Base-by-base conservation (phyloP, 192 early-diverging fungal genomes). In the Mortierella hygrophila region DNA sequence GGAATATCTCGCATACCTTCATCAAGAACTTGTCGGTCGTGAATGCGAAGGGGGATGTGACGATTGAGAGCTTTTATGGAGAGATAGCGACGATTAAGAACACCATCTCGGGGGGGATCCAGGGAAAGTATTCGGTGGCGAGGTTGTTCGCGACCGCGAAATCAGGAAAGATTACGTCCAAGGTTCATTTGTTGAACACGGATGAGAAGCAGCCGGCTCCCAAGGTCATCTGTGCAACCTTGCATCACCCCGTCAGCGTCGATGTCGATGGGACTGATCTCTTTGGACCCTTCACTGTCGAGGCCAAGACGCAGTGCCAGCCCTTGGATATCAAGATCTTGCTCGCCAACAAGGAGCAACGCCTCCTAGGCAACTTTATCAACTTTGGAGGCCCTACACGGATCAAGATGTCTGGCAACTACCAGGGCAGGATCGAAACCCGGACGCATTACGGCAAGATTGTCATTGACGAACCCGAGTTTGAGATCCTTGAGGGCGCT, bases 341-440 rank as follows among this genome's bases (percentile, higher is more conserved):
- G 23, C 42, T 86, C 13, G 84, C 84, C n/a, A 78, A 32, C 46
- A 68, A 75, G 11, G 65, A 81, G 1, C 84, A 86, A 41, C 49
- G 54, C 3, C 35, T 86, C 0, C 40, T 86, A 8, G 84, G 84
- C 32, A 86, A 86, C 84, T 86, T 86, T 81, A 86, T 86, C 63
- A 86, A 86, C 65, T 86, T 86, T 70, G 84, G 84, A 10, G 84
- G 75, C 6, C 75, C 84, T 7, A 78, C 76, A 7, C 47, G 57
- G 70, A 86, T 86, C 76, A 79, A 73, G 8, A 49, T 86, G 18
- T 86, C 84, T 1, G 84, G 84, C 37, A 86, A 86, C n/a, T 86
- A 81, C 74, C 84, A 86, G 32, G 84, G 84, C 32, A 26, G 84
- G 23, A 78, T 86, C 32, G 84, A 86, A 26, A 70, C 84, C 20